These are phyloP conservation scores for Plasmodium sp. DNA, from an alignment of 169 alveolate species.

Conservation along the genomic window DNA sequence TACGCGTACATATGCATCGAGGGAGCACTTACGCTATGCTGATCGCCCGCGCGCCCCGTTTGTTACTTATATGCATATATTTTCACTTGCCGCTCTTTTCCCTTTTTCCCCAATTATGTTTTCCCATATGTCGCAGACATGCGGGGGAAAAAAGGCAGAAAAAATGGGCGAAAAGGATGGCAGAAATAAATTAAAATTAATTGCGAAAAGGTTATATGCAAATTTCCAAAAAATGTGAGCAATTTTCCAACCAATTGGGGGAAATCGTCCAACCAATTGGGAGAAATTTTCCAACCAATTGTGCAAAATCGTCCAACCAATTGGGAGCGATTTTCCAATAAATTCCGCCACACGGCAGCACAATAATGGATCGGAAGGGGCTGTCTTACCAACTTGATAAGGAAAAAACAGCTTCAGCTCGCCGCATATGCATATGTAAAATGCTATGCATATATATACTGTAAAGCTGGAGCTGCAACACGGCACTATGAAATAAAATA, in stretches of 20 bases:
- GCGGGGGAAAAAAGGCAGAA: neutral
- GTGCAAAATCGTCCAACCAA: neutral
- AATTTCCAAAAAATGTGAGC: neutral
- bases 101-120: neutral
- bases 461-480: neutral
- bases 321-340: neutral
- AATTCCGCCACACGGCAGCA: neutral
- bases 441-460: neutral
- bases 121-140: neutral
- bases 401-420: neutral
- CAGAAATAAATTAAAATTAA: neutral
- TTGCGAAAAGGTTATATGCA: neutral
- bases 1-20: neutral
- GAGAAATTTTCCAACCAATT: no score
- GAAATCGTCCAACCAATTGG: no score
- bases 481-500: neutral
- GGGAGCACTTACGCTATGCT: neutral
- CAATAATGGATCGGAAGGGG: neutral
- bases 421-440: neutral
- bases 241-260: neutral
- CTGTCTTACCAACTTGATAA: neutral
- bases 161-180: neutral
- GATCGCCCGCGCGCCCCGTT: neutral
- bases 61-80: neutral
- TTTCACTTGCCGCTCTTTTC: neutral